Evolutionary conservation across 441 rosid genomes (phyloP), one percentile per base, ranked within the genome.

Genomic region (Manihot esculenta): DNA sequence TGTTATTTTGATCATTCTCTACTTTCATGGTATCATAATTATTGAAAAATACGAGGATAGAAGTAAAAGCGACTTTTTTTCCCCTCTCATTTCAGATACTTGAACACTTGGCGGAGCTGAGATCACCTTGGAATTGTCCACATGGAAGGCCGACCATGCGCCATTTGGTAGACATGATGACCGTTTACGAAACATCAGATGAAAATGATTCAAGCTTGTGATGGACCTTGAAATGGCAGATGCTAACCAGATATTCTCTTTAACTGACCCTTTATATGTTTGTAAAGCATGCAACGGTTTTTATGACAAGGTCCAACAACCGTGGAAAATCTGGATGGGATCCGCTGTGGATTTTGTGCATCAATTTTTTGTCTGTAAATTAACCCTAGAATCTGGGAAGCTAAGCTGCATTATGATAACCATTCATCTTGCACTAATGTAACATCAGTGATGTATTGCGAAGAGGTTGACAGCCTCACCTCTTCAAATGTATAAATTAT

Each of bases 71-170:
- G 27, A 26, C 9, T 44, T 55, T 47, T 24, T 26, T 71, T 24
- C 3, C 7, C 2, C 4, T 20, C 69, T 51, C 33, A 27, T 53
- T 62, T 63, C 87, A 95, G 99, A 89, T 95, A 83, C 79, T 95
- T 0, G 86, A 82, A 78, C 93, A 88, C 83, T 79, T 95, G 75
- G 93, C 88, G 62, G 91, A 77, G 38, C 84, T 95, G 71, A 91
- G 84, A 61, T 95, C 99, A 50, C 99, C 98, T 35, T 95, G 98
- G 98, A 95, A 95, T 80, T 95, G 96, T 78, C 98, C 99, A 1
- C 99, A 95, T 41, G 99, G 99, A 66, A 85, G 99, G 76, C 99
- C 99, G 54, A 95, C 99, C 0, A 95, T 95, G 99, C 91, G 97
- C 35, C 99, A 92, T 82, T 84, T 95, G 83, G 86, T 92, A 1